Percentiles rank a stretch among this genome's conserved stretches.
These are phyloP conservation scores for Aspergillus sp. DNA, from an alignment of 2,329 filamentous ascomycete species.

Conservation along the genomic window DNA sequence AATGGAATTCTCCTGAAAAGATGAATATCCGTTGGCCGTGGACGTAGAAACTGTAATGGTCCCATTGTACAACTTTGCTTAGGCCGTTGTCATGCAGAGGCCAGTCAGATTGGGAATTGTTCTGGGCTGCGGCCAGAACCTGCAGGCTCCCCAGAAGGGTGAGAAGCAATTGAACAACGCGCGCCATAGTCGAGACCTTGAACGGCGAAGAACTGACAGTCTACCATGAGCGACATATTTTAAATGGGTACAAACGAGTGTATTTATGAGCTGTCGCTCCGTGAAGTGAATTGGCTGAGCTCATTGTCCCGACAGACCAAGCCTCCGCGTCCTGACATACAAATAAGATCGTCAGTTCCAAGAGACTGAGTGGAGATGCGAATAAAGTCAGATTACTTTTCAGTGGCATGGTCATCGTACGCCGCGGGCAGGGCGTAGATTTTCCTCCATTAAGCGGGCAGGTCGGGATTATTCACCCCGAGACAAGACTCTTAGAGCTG, in stretches of 20 bases:
- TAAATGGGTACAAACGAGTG: neutral
- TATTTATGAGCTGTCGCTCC: conserved; percentile 2
- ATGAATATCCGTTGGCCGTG: conserved; percentile 54
- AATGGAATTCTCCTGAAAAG: conserved; percentile 57
- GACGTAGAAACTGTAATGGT: conserved; percentile 54
- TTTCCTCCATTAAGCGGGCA: conserved; percentile 14
- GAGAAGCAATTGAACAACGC: conserved; percentile 7
- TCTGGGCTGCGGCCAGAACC: conserved; percentile 15
- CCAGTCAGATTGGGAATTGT: conserved; percentile 35
- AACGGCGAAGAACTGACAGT: neutral
- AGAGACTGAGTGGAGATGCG: neutral
- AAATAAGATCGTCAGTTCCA: conserved; percentile 2
- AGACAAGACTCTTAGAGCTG: neutral
- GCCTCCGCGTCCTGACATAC: neutral
- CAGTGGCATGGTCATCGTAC: neutral
- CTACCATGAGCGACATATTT: neutral
- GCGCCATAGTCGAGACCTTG: conserved; percentile 13
- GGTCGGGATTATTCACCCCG: conserved; percentile 1
- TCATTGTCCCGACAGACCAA: neutral
- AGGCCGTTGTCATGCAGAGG: conserved; percentile 51
- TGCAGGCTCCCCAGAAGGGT: conserved; percentile 14
- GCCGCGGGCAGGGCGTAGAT: conserved; percentile 1
- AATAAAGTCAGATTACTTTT: neutral
- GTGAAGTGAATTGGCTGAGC: neutral
- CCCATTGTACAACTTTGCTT: conserved; percentile 51